Conservation (phyloP, 23 red algal species). For the Pyropia yezoensis region DNA sequence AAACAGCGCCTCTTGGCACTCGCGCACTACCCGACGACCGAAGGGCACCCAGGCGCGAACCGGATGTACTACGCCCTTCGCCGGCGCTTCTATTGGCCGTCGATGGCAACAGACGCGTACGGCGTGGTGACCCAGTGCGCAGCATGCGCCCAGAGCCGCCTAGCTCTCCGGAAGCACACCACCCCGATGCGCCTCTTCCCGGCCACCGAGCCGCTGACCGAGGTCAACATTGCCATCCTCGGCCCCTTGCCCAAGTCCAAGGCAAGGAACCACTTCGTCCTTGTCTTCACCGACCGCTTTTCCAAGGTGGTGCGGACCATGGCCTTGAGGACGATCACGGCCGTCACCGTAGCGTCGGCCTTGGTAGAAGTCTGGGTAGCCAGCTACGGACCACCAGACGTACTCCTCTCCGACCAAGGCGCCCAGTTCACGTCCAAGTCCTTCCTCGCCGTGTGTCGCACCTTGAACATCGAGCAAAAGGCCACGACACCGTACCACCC, state of each 20-base stretch:
- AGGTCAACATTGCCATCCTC: constrained; percentile 10
- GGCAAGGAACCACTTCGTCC: constrained; percentile 1
- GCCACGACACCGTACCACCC: too few relatives aligned
- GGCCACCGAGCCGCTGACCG: constrained; percentile 1
- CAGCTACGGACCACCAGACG: constrained; percentile 5
- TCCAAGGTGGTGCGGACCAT: constrained; percentile 6
- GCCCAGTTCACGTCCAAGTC: neutral
- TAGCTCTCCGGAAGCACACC: constrained; percentile 3
- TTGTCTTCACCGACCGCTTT: constrained; percentile 7
- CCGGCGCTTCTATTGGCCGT: neutral
- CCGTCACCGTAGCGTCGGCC: too few relatives aligned
- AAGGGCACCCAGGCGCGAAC: neutral
- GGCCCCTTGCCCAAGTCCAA: constrained; percentile 4
- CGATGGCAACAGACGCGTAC: constrained; percentile 21
- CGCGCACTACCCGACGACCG: constrained; percentile 7
- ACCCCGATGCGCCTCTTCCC: constrained; percentile 27
- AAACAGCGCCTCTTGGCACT: neutral
- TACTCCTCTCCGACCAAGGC: constrained; percentile 4
- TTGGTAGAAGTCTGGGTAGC: too few relatives aligned
- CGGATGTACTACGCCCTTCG: neutral
- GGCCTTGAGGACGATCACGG: constrained; percentile 8
- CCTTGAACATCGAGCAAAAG: constrained; percentile 11
- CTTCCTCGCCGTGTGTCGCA: constrained; percentile 13
- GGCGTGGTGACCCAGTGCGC: constrained; percentile 6
- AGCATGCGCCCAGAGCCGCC: neutral